A percentile compares a stretch with the other conserved stretches of the same genome.
Evolutionary conservation across 176 grass and related monocot species (phyloP).

Genomic region (Raddia distichophylla): DNA sequence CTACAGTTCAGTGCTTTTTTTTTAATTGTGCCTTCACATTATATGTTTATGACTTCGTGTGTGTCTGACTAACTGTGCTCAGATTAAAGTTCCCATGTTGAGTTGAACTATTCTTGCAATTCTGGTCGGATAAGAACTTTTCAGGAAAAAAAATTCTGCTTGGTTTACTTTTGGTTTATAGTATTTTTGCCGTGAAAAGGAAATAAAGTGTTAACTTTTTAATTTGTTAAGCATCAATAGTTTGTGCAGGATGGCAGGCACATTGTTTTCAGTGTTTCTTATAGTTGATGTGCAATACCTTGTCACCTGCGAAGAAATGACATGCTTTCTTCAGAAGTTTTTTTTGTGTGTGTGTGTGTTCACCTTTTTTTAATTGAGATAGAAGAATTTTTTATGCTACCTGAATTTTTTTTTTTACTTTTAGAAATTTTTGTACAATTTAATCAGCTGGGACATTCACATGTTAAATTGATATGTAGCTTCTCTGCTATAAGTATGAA

Average conservation of each 20-base stretch:
- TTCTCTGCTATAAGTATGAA: background rate
- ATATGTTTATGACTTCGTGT: background rate
- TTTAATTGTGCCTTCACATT: background rate
- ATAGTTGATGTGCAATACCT: background rate
- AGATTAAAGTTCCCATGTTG: background rate
- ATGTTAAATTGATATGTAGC: background rate
- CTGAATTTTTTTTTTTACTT: background rate
- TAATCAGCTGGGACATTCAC: background rate
- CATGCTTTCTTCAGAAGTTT: background rate
- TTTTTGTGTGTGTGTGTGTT: background rate
- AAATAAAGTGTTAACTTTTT: background rate
- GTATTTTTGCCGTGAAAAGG: background rate
- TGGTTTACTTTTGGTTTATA: background rate
- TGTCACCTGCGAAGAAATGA: background rate
- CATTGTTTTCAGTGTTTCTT: background rate
- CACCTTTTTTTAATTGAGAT: background rate
- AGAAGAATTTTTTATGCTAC: background rate
- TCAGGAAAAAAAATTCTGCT: background rate
- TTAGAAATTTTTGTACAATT: background rate
- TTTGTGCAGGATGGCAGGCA: background rate
- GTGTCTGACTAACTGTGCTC: background rate
- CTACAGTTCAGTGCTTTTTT: background rate
- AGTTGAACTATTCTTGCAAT: conserved; percentile 25
- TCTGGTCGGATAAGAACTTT: conserved; percentile 21
- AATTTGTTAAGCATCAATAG: background rate